These are phyloP conservation scores for Plasmopara viticola DNA, from an alignment of 352 stramenopile species.

Conservation along the genomic window DNA sequence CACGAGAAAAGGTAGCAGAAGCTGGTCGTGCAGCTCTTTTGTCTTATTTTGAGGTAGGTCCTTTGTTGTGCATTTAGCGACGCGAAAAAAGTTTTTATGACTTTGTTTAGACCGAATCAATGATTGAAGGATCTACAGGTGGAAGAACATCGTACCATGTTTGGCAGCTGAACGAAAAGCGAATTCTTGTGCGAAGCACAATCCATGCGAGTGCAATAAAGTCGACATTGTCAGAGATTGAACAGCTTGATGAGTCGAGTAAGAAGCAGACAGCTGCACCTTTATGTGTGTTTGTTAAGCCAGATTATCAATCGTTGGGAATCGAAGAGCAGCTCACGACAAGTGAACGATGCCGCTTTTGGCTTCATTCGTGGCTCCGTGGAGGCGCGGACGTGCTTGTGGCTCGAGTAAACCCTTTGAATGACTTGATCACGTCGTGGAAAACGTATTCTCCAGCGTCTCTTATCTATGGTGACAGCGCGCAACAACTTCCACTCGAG, in stretches of 20 bases:
- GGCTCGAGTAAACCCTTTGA: conserved; percentile 33
- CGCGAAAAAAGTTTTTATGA: not conserved
- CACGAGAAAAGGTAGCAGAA: conserved; percentile 29
- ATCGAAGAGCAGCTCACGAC: conserved; percentile 51
- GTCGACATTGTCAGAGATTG: not conserved
- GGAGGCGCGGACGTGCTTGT: conserved; percentile 51
- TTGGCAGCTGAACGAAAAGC: conserved; percentile 49
- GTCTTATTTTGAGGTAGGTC: conserved; percentile 25
- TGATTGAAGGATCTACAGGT: conserved; percentile 18
- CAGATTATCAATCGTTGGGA: conserved; percentile 48
- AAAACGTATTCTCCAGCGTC: conserved; percentile 38
- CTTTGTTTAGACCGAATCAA: conserved; percentile 14
- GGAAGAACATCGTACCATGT: conserved; percentile 49
- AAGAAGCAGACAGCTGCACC: conserved; percentile 10
- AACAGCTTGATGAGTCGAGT: conserved; percentile 3
- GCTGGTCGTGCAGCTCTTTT: conserved; percentile 23
- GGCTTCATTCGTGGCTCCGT: conserved; percentile 76
- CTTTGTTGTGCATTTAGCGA: not conserved
- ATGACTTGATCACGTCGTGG: conserved; percentile 32
- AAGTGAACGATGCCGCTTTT: conserved; percentile 55
- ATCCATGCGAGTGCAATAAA: conserved; percentile 18
- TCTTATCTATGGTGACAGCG: conserved; percentile 53
- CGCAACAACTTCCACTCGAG: conserved; percentile 9
- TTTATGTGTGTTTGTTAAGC: conserved; percentile 66
- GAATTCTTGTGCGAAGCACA: conserved; percentile 55